Base-by-base conservation (phyloP, 495 filamentous ascomycete genomes). In the Talaromyces adpressus region DNA sequence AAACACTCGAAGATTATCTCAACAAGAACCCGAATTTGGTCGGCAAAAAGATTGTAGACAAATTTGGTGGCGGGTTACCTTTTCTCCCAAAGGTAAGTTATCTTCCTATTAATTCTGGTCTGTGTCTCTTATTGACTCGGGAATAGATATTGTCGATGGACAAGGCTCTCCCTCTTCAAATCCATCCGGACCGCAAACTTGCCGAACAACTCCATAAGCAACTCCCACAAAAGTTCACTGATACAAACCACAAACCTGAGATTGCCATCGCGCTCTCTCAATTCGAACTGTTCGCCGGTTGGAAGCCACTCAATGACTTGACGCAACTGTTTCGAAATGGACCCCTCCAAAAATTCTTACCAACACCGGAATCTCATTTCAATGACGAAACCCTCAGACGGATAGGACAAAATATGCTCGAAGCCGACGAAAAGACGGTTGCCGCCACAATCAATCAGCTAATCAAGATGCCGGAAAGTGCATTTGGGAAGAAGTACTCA, bases 241-340 rank as follows among this genome's bases (percentile, higher is more conserved):
- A 94, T 65, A 74, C 79, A 18, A 93, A 92, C 71, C 88, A 92
- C 73, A 93, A 93, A 71, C 90, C 90, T 1, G 90, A 94, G 69
- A 93, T 93, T 34, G 89, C 89, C 4, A 77, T 94, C 14, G 88
- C 89, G 0, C 73, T 93, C 0, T 82, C 84, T n/a, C 82, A 85
- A 18, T 93, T 93, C 68, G 89, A 93, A 71, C 85, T 90, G 0
- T 93, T 93, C 68, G 85, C 84, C 16, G 89, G 89, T 54, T 93
- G 84, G 76, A 92, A 91, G 65, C 86, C 89, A 0, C 72, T 89
- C 4, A 64, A 66, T 3, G 78, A 87, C 20, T 87, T 94, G 49
- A 66, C 83, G 45, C 67, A 75, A 2, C 77, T 92, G 3, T 84
- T 93, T 70, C 67, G 76, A 6, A 74, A 88, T 1, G 76, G 80